phyloP scores from a whole-genome alignment of 148 eudicot genomes.

The Diospyros lotus region DNA sequence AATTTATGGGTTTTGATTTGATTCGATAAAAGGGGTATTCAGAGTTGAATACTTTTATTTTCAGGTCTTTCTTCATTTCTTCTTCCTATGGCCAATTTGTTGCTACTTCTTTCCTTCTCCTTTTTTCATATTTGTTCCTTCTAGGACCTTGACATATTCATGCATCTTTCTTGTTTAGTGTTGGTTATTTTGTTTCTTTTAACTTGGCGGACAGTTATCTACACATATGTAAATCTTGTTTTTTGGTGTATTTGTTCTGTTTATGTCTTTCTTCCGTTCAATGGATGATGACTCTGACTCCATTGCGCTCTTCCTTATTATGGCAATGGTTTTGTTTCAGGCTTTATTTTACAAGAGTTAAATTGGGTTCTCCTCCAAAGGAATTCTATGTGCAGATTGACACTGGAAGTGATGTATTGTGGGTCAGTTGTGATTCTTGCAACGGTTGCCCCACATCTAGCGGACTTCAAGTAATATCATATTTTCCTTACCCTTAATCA shows the following conservation, averaged over 20 bases:
- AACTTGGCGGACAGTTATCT: neutral
- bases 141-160: neutral
- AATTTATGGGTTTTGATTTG: neutral
- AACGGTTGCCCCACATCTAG: constrained; percentile 83
- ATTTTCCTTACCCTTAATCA: neutral
- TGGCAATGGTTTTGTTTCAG: constrained; percentile 26
- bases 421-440: constrained; percentile 83
- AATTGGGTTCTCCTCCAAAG: constrained; percentile 73
- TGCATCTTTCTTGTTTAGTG: neutral
- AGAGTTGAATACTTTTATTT: neutral
- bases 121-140: neutral
- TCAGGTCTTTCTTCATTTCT: neutral
- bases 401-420: constrained; percentile 95
- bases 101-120: neutral
- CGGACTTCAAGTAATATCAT: constrained; percentile 69
- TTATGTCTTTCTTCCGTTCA: neutral
- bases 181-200: neutral
- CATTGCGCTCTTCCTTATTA: constrained; percentile 2
- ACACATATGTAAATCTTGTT: neutral
- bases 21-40: neutral
- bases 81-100: neutral
- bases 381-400: constrained; percentile 90
- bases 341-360: constrained; percentile 80
- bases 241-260: neutral
- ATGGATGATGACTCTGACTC: neutral